Evolutionary conservation across 805 yeast genomes (phyloP).

Genomic region (Ogataea polymorpha): DNA sequence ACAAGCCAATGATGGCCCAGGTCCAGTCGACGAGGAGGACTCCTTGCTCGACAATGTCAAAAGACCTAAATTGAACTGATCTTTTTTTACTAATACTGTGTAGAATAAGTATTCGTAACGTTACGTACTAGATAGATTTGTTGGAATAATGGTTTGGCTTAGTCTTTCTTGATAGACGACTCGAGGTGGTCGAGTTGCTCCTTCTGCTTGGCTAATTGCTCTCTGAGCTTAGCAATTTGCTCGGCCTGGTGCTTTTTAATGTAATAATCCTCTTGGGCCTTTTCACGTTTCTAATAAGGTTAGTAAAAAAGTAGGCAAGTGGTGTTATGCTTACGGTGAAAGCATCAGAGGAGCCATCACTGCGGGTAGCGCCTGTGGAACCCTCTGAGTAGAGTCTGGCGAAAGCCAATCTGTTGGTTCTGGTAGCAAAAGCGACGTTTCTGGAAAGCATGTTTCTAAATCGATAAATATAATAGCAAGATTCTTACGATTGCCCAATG

Average conservation of each 20-base stretch:
- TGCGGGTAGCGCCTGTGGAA: slow-evolving; percentile 58
- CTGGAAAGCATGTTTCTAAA: slow-evolving; percentile 33
- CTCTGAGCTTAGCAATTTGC: slow-evolving; percentile 72
- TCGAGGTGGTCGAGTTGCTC: slow-evolving; percentile 49
- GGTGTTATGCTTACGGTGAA: slow-evolving; percentile 45
- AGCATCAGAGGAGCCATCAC: slow-evolving; percentile 52
- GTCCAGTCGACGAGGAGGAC: slow-evolving; percentile 28
- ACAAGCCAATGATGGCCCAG: slow-evolving; percentile 31
- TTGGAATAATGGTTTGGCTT: neutral
- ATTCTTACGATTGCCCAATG: slow-evolving; percentile 8
- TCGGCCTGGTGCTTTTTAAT: slow-evolving; percentile 89
- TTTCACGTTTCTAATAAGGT: slow-evolving; percentile 69
- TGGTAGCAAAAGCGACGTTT: slow-evolving; percentile 34
- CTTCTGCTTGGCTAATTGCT: slow-evolving; percentile 74
- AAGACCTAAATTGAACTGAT: slow-evolving; percentile 31
- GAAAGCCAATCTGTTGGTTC: slow-evolving; percentile 26
- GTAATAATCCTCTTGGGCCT: slow-evolving; percentile 84
- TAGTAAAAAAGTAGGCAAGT: neutral
- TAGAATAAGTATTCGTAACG: slow-evolving; percentile 10
- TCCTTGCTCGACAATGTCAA: slow-evolving; percentile 30
- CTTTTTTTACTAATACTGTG: neutral
- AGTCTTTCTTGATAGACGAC: slow-evolving; percentile 41
- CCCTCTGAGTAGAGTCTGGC: slow-evolving; percentile 48
- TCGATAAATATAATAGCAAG: neutral
- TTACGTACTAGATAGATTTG: slow-evolving; percentile 9